phyloP scores from a whole-genome alignment of 805 yeast genomes.

The Candida ortonii region DNA sequence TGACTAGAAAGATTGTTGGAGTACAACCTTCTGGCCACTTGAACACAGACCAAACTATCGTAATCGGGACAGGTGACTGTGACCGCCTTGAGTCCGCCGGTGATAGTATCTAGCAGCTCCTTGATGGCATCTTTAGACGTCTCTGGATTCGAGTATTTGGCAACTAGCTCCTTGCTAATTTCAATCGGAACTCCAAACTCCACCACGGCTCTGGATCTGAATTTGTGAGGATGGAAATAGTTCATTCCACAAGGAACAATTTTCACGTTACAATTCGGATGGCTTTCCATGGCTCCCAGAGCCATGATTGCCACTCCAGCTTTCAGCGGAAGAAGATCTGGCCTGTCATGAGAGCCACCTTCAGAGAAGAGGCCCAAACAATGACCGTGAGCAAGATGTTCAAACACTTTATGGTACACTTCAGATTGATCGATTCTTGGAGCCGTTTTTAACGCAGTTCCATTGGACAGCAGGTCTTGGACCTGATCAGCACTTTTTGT shows the following conservation, averaged over 20 bases:
- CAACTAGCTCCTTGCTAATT: conserved; percentile 58
- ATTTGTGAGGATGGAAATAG: conserved; percentile 93
- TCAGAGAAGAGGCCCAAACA: conserved; percentile 95
- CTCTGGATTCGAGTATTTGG: conserved; percentile 54
- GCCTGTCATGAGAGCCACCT: conserved; percentile 96
- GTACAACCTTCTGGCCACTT: conserved; percentile 88
- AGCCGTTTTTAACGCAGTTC: conserved; percentile 67
- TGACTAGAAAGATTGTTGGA: conserved; percentile 68
- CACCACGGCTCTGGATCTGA: conserved; percentile 90
- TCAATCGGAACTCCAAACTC: conserved; percentile 90
- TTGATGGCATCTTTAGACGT: conserved; percentile 72
- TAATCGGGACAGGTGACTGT: conserved; percentile 87
- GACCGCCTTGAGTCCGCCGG: conserved; percentile 74
- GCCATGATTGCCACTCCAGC: conserved; percentile 99
- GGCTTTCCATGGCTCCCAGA: conserved; percentile 80
- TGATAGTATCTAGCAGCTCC: conserved; percentile 64
- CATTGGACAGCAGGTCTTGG: conserved; percentile 42
- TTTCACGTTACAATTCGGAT: conserved; percentile 72
- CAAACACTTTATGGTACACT: conserved; percentile 82
- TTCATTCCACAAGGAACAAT: conserved; percentile 89
- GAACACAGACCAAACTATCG: conserved; percentile 85
- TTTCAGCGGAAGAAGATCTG: conserved; percentile 85
- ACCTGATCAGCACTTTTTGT: conserved; percentile 40
- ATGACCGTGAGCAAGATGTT: conserved; percentile 74
- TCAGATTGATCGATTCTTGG: conserved; percentile 79